A percentile compares a stretch with the other conserved stretches of the same genome.
phyloP scores from a whole-genome alignment of 352 stramenopile species.

The Phytophthora ramorum region DNA sequence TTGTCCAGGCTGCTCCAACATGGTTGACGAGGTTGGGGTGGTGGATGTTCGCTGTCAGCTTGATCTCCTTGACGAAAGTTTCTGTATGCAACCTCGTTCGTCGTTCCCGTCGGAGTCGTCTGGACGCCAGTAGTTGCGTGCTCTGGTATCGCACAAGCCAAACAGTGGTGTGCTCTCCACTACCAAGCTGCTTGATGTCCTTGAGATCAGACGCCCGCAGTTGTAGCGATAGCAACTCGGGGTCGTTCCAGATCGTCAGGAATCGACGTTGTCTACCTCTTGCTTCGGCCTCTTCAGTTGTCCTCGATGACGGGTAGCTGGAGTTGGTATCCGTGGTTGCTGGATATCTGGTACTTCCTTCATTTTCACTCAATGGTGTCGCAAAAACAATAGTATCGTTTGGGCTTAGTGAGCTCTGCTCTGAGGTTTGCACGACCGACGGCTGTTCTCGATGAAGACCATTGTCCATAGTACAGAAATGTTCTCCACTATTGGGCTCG shows the following conservation, averaged over 20 bases:
- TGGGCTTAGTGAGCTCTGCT: background rate
- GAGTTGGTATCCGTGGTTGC: background rate
- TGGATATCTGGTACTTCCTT: background rate
- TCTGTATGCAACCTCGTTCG: slow-evolving; percentile 30
- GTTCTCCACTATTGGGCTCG: background rate
- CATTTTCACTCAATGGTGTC: background rate
- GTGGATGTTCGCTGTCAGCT: slow-evolving; percentile 44
- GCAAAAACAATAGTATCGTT: background rate
- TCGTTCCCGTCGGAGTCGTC: slow-evolving; percentile 25
- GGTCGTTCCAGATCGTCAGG: slow-evolving; percentile 37
- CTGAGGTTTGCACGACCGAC: background rate
- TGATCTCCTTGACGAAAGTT: slow-evolving; percentile 46
- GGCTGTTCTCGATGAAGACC: background rate
- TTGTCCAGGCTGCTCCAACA: slow-evolving; percentile 44
- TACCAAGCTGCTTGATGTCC: slow-evolving; percentile 34
- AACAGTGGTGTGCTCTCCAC: slow-evolving; percentile 31
- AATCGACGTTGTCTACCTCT: slow-evolving; percentile 14
- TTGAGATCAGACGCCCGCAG: slow-evolving; percentile 32
- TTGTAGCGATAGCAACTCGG: slow-evolving; percentile 28
- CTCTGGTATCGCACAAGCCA: slow-evolving; percentile 30
- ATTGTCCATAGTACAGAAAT: background rate
- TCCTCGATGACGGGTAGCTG: background rate
- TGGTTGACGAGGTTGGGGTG: slow-evolving; percentile 51
- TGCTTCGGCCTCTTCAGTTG: slow-evolving; percentile 7
- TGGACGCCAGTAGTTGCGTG: slow-evolving; percentile 34